Evolutionary conservation across 345 rosid genomes (phyloP), one percentile per base, ranked within the genome.

Genomic region (Sonneratia caseolaris): DNA sequence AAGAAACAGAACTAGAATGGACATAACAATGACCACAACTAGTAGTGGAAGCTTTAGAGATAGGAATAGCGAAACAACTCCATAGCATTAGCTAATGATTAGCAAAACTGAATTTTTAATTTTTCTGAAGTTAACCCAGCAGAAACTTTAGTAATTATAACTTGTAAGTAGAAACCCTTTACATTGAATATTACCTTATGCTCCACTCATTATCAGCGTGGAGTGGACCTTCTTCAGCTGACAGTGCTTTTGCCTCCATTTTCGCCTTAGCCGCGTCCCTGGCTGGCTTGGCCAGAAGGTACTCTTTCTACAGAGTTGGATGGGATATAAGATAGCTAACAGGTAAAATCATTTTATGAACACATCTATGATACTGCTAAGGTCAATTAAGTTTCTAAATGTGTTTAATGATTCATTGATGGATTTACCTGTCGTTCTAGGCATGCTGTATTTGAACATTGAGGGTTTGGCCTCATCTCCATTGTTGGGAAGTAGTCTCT

Each of bases 401-500:
- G 38, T 14, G 38, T 27, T 10, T 22, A 57, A 57, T 4, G 21
- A 6, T 24, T 57, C 3, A 62, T 35, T 32, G 66, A 32, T 62
- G 66, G 36, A 62, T 62, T 62, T 84, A 88, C 99, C 97, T 95
- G 99, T 27, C 96, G 88, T 79, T 92, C 89, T 72, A 95, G 79
- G 82, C 99, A 92, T 71, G 90, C 91, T 68, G 79, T 85, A 82
- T 95, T 95, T 40, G 93, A 82, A 85, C 97, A 95, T 73, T 92
- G 97, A 40, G 97, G 96, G 77, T 92, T 92, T 70, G 97, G 97
- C 84, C 84, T 92, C 97, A 90, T 89, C 81, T 87, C 86, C 97
- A 95, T 89, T 71, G 97, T 87, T 75, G 97, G 99, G 81, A 95
- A 95, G 79, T 56, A 95, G 80, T 92, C 97, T 78, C 92, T 95